These are phyloP conservation scores for Elsinoe arachidis DNA, from an alignment of 2,329 filamentous ascomycete genomes.

Conservation along the genomic window DNA sequence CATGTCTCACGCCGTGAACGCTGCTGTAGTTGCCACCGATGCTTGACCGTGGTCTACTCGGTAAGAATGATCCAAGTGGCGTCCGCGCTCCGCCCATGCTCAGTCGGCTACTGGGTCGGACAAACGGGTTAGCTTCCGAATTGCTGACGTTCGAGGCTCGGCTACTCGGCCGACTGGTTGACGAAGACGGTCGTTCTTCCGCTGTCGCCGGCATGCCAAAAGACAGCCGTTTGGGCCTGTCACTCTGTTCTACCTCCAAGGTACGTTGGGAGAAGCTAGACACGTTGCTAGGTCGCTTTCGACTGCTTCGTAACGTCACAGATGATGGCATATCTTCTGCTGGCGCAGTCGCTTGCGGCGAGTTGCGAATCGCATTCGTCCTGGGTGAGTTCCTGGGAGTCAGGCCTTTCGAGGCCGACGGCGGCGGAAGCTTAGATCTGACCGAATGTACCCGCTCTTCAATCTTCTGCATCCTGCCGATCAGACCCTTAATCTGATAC, in stretches of 20 bases:
- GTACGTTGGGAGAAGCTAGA: constrained; percentile 28
- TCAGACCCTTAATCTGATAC: constrained; percentile 85
- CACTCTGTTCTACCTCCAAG: constrained; percentile 21
- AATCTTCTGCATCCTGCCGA: constrained; percentile 93
- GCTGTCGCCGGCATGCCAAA: constrained; percentile 36
- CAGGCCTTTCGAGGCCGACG: constrained; percentile 48
- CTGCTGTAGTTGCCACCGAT: constrained; percentile 50
- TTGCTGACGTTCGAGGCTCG: constrained; percentile 55
- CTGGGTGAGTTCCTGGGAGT: constrained; percentile 77
- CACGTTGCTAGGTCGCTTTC: constrained; percentile 53
- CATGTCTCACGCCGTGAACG: constrained; percentile 22
- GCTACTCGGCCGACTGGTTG: constrained; percentile 59
- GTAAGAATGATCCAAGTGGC: constrained; percentile 47
- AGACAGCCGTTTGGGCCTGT: constrained; percentile 37
- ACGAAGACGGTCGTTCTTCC: constrained; percentile 17
- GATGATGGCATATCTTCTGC: constrained; percentile 44
- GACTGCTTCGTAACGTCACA: constrained; percentile 57
- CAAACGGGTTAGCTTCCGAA: constrained; percentile 33
- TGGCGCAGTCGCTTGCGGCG: constrained; percentile 33
- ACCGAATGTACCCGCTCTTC: constrained; percentile 88
- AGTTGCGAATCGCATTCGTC: constrained; percentile 20
- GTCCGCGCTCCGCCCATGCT: constrained; percentile 55
- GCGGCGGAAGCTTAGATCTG: constrained; percentile 81
- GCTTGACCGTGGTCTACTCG: constrained; percentile 59
- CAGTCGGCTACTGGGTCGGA: constrained; percentile 57